Base-by-base conservation (phyloP, 2,329 filamentous ascomycete species). In the Elsinoe necatrix region DNA sequence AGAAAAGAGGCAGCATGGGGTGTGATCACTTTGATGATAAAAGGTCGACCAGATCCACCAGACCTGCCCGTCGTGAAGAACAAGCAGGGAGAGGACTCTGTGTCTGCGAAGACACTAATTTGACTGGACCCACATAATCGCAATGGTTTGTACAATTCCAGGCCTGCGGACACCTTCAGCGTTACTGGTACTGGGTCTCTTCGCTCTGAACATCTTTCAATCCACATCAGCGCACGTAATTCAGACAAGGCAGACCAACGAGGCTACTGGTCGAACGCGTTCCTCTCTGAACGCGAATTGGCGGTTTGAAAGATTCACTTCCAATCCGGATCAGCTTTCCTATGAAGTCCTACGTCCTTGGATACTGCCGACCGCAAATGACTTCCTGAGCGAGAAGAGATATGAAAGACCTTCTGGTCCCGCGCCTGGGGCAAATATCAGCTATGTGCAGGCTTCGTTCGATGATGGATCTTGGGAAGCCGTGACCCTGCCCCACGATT, bases 401-500 rank as follows among this genome's bases (percentile, higher is more conserved):
- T 62, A 73, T 57, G 50, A 69, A 18, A 62, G 66, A 1, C 72
- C 72, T 3, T 60, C 61, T 4, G 64, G 67, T 4, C 57, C 60
- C 6, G 68, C 68, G 1, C 34, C 34, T 37, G 64, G 61, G 1
- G 61, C 59, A 31, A 65, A 68, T 35, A 59, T 73, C 18, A 58
- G 60, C 12, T 75, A 67, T 56, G 67, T 68, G 0, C 64, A 71
- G 25, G 37, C 48, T 0, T 58, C 47, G 2, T 75, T 73, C 55
- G 67, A 77, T 54, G 75, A 77, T 56, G 64, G 58, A 7, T 39
- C 59, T 0, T 78, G 75, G 75, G 68, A 75, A 35, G 51, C 61
- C 2, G 63, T 78, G 16, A 65, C 66, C 6, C 63, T 78, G 6
- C 75, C 76, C 0, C 76, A 78, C 60, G 76, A 79, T 62, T 79